Evolutionary conservation across 805 yeast genomes (phyloP).

Genomic region (Myxozyma lipomycoides): DNA sequence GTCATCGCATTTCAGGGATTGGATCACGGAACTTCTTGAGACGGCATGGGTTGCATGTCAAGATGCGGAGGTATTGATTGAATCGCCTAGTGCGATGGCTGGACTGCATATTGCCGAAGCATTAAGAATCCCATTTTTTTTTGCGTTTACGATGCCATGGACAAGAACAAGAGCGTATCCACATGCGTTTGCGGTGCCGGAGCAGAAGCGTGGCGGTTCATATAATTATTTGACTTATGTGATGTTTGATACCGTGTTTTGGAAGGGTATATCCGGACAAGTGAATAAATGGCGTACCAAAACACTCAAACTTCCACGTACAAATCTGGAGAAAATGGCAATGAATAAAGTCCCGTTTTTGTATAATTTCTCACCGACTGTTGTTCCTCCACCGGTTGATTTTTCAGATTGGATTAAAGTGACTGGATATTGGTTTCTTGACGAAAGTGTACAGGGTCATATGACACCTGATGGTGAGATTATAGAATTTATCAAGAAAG

Average conservation of each 20-base stretch:
- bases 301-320: conserved; percentile 58
- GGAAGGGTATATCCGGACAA: conserved; percentile 88
- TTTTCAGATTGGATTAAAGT: conserved; percentile 94
- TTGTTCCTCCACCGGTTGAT: conserved; percentile 89
- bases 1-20: conserved; percentile 65
- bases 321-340: conserved; percentile 65
- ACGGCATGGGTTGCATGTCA: conserved; percentile 88
- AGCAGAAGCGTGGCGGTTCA: conserved; percentile 86
- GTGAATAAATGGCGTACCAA: conserved; percentile 84
- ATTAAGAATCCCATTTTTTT: conserved; percentile 77
- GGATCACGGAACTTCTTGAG: conserved; percentile 71
- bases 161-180: conserved; percentile 93
- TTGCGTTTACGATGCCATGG: conserved; percentile 99
- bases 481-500: conserved; percentile 55
- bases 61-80: conserved; percentile 75
- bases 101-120: conserved; percentile 96
- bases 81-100: conserved; percentile 95
- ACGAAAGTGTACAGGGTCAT: conserved; percentile 56
- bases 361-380: conserved; percentile 82
- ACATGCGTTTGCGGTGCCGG: conserved; percentile 93
- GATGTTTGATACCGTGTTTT: conserved; percentile 84
- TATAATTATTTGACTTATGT: conserved; percentile 91
- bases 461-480: conserved; percentile 57
- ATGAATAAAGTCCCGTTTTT: conserved; percentile 81
- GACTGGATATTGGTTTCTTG: conserved; percentile 92